These are phyloP conservation scores for Arthonia radiata DNA, from an alignment of 495 filamentous ascomycete genomes.

Conservation along the genomic window DNA sequence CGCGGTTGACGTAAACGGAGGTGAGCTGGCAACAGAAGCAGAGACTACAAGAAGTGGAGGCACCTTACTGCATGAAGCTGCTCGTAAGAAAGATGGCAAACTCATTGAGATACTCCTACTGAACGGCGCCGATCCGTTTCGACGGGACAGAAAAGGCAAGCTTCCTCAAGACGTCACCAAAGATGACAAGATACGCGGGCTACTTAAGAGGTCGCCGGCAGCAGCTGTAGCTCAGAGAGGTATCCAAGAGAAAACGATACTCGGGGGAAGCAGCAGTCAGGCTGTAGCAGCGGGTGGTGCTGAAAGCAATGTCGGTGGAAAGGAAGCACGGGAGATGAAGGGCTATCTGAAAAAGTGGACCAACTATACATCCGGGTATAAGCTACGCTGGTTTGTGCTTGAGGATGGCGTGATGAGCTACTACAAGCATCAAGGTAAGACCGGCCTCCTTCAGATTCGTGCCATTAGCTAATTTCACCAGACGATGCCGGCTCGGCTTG, in stretches of 20 bases:
- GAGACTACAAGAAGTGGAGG: conserved; percentile 51
- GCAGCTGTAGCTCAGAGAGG: conserved; percentile 83
- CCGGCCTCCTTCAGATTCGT: neutral
- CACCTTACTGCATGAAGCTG: conserved; percentile 81
- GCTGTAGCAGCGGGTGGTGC: conserved; percentile 30
- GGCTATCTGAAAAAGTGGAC: conserved; percentile 99
- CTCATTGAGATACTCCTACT: conserved; percentile 74
- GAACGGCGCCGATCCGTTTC: conserved; percentile 94
- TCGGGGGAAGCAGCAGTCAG: conserved; percentile 30
- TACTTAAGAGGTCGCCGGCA: conserved; percentile 82
- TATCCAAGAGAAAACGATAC: conserved; percentile 86
- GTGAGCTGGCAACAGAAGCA: conserved; percentile 65
- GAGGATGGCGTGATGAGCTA: conserved; percentile 96
- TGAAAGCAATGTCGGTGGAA: conserved; percentile 42
- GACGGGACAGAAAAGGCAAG: conserved; percentile 81
- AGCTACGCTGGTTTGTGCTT: conserved; percentile 90
- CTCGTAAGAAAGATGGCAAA: conserved; percentile 56
- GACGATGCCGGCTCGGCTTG: conserved; percentile 84
- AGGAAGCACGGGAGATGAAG: conserved; percentile 87
- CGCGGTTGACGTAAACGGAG: conserved; percentile 68
- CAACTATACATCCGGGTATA: conserved; percentile 90
- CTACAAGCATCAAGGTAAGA: conserved; percentile 78
- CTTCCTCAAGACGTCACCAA: conserved; percentile 93
- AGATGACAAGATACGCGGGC: conserved; percentile 63
- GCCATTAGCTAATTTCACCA: conserved; percentile 7